Base-by-base conservation (phyloP, 345 rosid genomes). In the Lenwebbia sp. region DNA sequence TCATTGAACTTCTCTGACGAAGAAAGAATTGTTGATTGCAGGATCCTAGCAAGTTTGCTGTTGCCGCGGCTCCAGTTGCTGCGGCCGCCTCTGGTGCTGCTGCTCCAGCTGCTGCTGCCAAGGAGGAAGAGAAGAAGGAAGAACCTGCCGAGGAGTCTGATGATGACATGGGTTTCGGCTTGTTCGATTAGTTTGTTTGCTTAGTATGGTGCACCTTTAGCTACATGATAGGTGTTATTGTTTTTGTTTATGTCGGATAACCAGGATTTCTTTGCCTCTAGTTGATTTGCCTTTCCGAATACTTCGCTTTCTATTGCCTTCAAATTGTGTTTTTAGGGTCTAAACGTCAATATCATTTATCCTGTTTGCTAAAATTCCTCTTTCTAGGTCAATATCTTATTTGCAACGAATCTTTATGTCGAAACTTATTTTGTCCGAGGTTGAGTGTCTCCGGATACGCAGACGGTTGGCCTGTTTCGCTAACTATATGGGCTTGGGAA, bases 131-230 rank as follows among this genome's bases (percentile, higher is more conserved):
- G 90, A 93, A 95, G 93, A 94, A 93, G 89, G 93, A 92, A 11
- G 98, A 94, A 76, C 94, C 97, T 5, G 94, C 90, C 0, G 98
- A 96, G 58, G 98, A 94, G 91, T 94, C 98, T n/a, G 99, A 96
- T 53, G 98, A 89, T 2, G 98, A 96, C 88, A 91, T 95, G 98
- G 99, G 99, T 54, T 93, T 96, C 88, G 87, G 95, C 88, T 91
- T 95, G 51, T 94, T 95, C 58, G 98, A 94, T 83, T 95, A 92
- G 88, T 90, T 65, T 83, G 51, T 22, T 26, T 33, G 56, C 12
- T 76, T 10, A 76, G 53, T 50, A 76, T 47, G 26, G n/a, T 55
- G 74, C 78, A 70, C 78, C 78, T 70, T 19, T 70, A 70, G 78
- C 78, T 13, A 47, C 54, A 44, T 28, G n/a, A 23, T 25, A 55